Evolutionary conservation across 331 rosid species (phyloP).

Genomic region (Malus hybrid): DNA sequence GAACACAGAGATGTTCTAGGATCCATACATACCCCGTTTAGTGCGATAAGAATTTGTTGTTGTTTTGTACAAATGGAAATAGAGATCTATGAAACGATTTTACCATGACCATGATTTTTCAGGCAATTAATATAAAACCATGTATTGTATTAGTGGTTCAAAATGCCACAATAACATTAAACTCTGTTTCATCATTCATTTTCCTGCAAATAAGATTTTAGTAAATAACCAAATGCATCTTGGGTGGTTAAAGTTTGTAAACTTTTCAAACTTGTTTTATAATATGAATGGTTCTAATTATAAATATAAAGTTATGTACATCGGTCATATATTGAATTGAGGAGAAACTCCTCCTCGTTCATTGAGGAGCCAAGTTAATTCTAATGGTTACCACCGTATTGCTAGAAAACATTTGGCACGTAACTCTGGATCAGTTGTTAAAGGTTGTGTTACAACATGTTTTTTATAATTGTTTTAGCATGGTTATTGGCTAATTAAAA

Average conservation of each 20-base stretch:
- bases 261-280: not conserved
- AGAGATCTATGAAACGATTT: not conserved
- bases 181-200: not conserved
- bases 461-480: not conserved
- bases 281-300: too few species aligned
- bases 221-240: not conserved
- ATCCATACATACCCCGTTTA: too few species aligned
- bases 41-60: too few species aligned
- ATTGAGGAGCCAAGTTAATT: too few species aligned
- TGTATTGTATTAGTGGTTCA: not conserved
- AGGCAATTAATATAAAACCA: too few species aligned
- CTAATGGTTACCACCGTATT: too few species aligned
- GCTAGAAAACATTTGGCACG: too few species aligned
- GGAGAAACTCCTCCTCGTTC: too few species aligned
- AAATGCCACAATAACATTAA: not conserved
- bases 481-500: not conserved
- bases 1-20: fast-evolving
- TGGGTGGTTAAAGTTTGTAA: not conserved
- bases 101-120: not conserved
- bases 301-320: too few species aligned
- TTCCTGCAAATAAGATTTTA: not conserved
- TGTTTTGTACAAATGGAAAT: too few species aligned
- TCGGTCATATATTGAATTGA: too few species aligned
- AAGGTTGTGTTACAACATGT: not conserved
- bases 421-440: not conserved